These are phyloP conservation scores for Agrostemma githago DNA, from an alignment of 148 eudicot genomes.

Conservation along the genomic window DNA sequence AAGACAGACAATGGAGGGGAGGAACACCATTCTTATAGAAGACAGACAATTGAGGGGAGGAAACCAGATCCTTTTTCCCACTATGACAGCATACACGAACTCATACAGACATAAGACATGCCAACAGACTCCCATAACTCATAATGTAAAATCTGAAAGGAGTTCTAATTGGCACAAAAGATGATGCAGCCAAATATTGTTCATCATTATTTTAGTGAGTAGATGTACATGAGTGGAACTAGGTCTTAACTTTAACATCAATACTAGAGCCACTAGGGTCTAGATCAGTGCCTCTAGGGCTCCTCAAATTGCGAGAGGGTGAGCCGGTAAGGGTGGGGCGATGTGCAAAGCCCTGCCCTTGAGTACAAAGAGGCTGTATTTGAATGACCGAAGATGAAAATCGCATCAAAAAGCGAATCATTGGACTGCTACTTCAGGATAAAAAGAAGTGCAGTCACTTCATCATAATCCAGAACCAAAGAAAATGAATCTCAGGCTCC, in stretches of 20 bases:
- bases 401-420: too few species aligned
- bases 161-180: not conserved
- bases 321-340: too few species aligned
- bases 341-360: too few species aligned
- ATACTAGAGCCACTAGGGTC: too few species aligned
- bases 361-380: too few species aligned
- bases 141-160: not conserved
- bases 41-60: not conserved
- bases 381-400: too few species aligned
- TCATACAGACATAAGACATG: constrained; percentile 5
- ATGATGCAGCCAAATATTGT: not conserved
- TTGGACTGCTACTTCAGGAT: too few species aligned
- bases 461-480: too few species aligned
- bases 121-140: not conserved
- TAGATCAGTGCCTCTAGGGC: too few species aligned
- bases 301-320: too few species aligned
- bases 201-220: not conserved
- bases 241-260: not conserved
- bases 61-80: not conserved
- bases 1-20: not conserved
- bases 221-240: not conserved
- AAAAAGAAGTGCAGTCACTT: too few species aligned
- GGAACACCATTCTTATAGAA: constrained; percentile 1
- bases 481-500: too few species aligned
- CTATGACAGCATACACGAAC: not conserved